Percentiles rank a stretch among this genome's conserved stretches.
These are phyloP conservation scores for Antrodiella citrinella DNA, from an alignment of 768 basidiomycete species.

Conservation along the genomic window DNA sequence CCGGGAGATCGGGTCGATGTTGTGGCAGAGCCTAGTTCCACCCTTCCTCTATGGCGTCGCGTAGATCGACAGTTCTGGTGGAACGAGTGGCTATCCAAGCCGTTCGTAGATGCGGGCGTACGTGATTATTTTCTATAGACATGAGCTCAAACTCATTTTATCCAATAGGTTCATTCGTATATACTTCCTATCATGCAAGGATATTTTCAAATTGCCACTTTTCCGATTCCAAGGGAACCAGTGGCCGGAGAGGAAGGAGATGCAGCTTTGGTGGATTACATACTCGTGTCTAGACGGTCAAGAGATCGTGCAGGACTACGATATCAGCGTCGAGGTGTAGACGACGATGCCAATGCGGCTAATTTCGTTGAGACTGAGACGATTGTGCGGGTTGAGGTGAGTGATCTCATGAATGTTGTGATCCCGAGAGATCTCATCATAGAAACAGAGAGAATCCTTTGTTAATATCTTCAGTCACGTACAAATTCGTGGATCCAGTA, in stretches of 20 bases:
- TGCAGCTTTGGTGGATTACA: conserved; percentile 55
- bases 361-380: conserved; percentile 97
- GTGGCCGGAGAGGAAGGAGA: conserved; percentile 30
- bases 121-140: not conserved
- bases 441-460: conserved; percentile 57
- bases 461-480: conserved; percentile 82
- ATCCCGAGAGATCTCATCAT: not conserved
- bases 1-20: conserved; percentile 36
- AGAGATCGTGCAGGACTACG: conserved; percentile 86
- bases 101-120: conserved; percentile 85
- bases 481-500: conserved; percentile 88
- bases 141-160: not conserved
- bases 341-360: conserved; percentile 87
- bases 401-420: conserved; percentile 12
- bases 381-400: conserved; percentile 73
- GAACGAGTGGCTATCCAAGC: conserved; percentile 84
- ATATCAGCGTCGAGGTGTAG: conserved; percentile 91
- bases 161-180: conserved; percentile 64
- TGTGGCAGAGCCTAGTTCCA: conserved; percentile 64
- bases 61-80: conserved; percentile 93
- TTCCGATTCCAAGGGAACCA: conserved; percentile 47
- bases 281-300: conserved; percentile 79
- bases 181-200: conserved; percentile 92
- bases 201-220: conserved; percentile 70
- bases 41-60: conserved; percentile 84